A percentile compares a stretch with the other conserved stretches of the same genome.
These are phyloP conservation scores for Fusarium foetens DNA, from an alignment of 2,329 filamentous ascomycete species.

Conservation along the genomic window DNA sequence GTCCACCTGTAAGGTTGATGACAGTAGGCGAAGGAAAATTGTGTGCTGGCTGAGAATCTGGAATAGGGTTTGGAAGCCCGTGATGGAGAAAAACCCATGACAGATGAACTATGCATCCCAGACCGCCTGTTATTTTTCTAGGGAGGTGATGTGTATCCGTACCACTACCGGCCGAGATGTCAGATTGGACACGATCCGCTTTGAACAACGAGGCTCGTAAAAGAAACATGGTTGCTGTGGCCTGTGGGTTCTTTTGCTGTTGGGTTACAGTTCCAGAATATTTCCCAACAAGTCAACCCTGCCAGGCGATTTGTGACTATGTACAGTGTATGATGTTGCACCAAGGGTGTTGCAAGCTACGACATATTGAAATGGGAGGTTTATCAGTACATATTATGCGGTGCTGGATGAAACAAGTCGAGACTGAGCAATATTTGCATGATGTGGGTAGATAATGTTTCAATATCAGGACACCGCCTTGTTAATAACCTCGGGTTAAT, in stretches of 20 bases:
- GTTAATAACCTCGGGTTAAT: slow-evolving; percentile 10
- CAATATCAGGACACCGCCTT: slow-evolving; percentile 16
- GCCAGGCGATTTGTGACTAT: not conserved
- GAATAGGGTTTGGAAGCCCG: slow-evolving; percentile 36
- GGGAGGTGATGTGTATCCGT: not conserved
- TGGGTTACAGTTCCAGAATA: slow-evolving; percentile 28
- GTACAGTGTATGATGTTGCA: slow-evolving; percentile 1
- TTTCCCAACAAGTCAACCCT: slow-evolving; percentile 32
- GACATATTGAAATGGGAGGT: slow-evolving; percentile 6
- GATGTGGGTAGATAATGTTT: slow-evolving; percentile 20
- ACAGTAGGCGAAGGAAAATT: slow-evolving; percentile 10
- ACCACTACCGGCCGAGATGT: slow-evolving; percentile 31
- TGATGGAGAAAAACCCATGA: slow-evolving; percentile 24
- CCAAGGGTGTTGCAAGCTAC: slow-evolving; percentile 2
- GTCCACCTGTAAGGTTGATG: slow-evolving; percentile 28
- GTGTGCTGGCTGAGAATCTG: slow-evolving; percentile 21
- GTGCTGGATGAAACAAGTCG: slow-evolving; percentile 13
- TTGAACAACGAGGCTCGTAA: slow-evolving; percentile 19
- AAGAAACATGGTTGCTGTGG: slow-evolving; percentile 18
- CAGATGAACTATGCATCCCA: slow-evolving; percentile 10
- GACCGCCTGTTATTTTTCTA: slow-evolving; percentile 7
- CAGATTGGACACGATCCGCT: slow-evolving; percentile 29
- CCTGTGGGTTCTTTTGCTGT: slow-evolving; percentile 11
- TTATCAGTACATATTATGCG: slow-evolving; percentile 7
- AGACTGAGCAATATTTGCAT: not conserved